Evolutionary conservation across 2,329 filamentous ascomycete species (phyloP).

Genomic region (Diatrype stigma): DNA sequence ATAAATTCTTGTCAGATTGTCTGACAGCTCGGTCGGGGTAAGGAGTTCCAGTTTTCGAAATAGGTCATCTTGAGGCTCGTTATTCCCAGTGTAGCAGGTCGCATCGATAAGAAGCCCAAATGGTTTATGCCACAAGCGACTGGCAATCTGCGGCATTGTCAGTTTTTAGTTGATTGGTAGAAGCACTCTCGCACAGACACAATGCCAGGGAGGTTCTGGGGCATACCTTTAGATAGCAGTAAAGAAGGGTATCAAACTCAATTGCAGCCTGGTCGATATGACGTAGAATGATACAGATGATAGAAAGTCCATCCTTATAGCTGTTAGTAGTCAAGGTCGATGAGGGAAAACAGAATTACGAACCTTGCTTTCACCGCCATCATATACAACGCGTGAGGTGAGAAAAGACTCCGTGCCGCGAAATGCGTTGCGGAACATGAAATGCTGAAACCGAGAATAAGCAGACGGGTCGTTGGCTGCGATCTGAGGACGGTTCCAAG

Average conservation of each 20-base stretch:
- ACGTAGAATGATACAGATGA: constrained; percentile 65
- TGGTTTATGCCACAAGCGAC: constrained; percentile 64
- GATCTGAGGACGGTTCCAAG: constrained; percentile 66
- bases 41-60: constrained; percentile 61
- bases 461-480: constrained; percentile 57
- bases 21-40: constrained; percentile 57
- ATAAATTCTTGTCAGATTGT: constrained; percentile 58
- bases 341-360: too few species aligned
- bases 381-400: constrained; percentile 63
- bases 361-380: constrained; percentile 66
- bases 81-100: constrained; percentile 65
- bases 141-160: constrained; percentile 51
- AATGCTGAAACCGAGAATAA: constrained; percentile 67
- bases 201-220: background rate
- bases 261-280: constrained; percentile 63
- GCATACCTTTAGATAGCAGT: constrained; percentile 62
- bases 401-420: constrained; percentile 61
- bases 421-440: constrained; percentile 67
- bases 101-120: constrained; percentile 66
- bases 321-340: background rate
- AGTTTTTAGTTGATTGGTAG: constrained; percentile 8
- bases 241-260: constrained; percentile 62
- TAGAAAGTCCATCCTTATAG: constrained; percentile 57
- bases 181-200: too few species aligned
- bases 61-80: constrained; percentile 61